A percentile compares a stretch with the other conserved stretches of the same genome.
Conservation (phyloP, 371 early-diverging fungal genomes). For the Saksenaea oblongispora region DNA sequence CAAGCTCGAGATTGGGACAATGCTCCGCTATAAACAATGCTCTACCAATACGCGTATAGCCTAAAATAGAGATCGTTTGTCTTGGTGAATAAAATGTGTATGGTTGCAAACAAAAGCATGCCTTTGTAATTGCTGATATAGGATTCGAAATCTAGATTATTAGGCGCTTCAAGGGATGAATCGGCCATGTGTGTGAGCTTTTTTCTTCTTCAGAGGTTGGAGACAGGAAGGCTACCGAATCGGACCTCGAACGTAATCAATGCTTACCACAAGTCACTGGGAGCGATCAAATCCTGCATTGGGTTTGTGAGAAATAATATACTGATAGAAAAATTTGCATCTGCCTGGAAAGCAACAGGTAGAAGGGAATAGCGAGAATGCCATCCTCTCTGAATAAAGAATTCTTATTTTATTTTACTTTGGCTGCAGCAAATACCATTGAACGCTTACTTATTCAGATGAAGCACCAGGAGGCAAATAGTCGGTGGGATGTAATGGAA, state of each 20-base stretch:
- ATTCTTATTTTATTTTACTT: too few relatives aligned
- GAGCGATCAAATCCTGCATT: too few relatives aligned
- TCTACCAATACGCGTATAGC: constrained; percentile 69
- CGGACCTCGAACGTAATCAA: background rate
- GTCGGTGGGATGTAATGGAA: too few relatives aligned
- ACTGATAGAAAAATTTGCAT: too few relatives aligned
- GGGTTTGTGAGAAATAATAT: too few relatives aligned
- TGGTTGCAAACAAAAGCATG: constrained; percentile 13
- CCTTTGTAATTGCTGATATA: constrained; percentile 72
- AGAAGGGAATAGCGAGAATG: too few relatives aligned
- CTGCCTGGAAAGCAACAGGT: too few relatives aligned
- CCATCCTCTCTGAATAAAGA: too few relatives aligned
- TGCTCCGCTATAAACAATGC: constrained; percentile 76
- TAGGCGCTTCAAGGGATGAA: constrained; percentile 41
- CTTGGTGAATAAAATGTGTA: background rate
- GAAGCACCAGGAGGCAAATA: too few relatives aligned
- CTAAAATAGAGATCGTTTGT: constrained; percentile 26
- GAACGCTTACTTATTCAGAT: too few relatives aligned
- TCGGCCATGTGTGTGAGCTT: constrained; percentile 10
- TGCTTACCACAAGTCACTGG: background rate
- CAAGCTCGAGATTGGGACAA: constrained; percentile 68
- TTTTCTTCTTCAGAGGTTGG: background rate
- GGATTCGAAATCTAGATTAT: constrained; percentile 68
- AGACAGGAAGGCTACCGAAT: background rate
- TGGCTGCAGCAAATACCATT: too few relatives aligned